phyloP scores from a whole-genome alignment of 192 early-diverging fungal species.

The Coemansia sp. region DNA sequence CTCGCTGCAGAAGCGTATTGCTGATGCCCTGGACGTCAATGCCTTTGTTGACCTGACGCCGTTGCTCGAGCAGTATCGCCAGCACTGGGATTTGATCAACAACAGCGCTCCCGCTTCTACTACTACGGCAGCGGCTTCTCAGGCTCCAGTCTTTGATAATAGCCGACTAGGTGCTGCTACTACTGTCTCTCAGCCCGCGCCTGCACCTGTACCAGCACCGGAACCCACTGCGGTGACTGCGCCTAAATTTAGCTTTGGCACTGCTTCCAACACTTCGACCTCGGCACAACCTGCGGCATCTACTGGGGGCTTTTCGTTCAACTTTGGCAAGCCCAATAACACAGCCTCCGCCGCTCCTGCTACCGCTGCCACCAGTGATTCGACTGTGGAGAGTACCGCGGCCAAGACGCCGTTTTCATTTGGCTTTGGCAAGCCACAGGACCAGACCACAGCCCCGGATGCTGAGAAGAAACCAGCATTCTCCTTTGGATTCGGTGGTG shows the following conservation, averaged over 20 bases:
- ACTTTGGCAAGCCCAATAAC: conserved; percentile 28
- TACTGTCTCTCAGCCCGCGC: background rate
- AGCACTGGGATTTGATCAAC: conserved; percentile 40
- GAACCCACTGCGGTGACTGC: background rate
- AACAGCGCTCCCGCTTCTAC: background rate
- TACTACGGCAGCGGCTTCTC: background rate
- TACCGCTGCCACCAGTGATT: background rate
- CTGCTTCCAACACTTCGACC: conserved; percentile 9
- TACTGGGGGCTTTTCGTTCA: conserved; percentile 28
- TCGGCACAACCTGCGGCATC: conserved; percentile 7
- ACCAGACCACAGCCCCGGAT: background rate
- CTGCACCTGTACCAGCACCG: background rate
- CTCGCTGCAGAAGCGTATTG: conserved; percentile 49
- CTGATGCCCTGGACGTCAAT: conserved; percentile 32
- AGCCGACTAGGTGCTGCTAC: background rate
- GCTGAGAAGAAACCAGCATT: conserved; percentile 33
- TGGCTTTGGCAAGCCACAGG: conserved; percentile 22
- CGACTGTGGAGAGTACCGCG: background rate
- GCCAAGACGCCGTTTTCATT: conserved; percentile 49
- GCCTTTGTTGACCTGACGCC: conserved; percentile 53
- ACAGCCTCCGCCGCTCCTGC: conserved; percentile 8
- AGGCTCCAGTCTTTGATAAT: conserved; percentile 10
- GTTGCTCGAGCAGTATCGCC: conserved; percentile 44
- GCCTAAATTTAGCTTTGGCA: conserved; percentile 15
- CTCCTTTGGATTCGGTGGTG: conserved; percentile 45